These are phyloP conservation scores for Heracleum sosnowskyi DNA, from an alignment of 129 eudicot genomes.

Conservation along the genomic window DNA sequence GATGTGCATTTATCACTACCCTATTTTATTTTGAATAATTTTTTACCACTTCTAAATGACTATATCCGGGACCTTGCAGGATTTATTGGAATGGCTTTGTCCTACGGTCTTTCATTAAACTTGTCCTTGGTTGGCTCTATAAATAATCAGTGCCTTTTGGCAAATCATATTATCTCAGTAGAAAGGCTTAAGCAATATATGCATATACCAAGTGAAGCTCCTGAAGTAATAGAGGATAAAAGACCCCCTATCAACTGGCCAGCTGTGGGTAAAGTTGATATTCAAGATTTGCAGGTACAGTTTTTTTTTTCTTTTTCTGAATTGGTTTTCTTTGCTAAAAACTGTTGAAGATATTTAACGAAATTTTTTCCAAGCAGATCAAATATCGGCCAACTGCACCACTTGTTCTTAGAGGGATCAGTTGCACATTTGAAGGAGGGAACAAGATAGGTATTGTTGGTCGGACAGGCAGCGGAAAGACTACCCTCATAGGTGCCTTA, in stretches of 20 bases:
- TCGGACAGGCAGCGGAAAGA: slow-evolving; percentile 79
- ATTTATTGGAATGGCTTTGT: slow-evolving; percentile 89
- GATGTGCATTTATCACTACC: too few species aligned
- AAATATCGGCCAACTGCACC: slow-evolving; percentile 57
- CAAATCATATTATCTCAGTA: slow-evolving; percentile 77
- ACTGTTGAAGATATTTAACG: not conserved
- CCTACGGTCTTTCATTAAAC: slow-evolving; percentile 86
- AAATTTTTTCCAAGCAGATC: slow-evolving; percentile 28
- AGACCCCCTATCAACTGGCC: slow-evolving; percentile 87
- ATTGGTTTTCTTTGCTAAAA: not conserved
- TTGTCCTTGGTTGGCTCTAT: slow-evolving; percentile 65
- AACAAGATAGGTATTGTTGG: slow-evolving; percentile 76
- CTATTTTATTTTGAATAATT: too few species aligned
- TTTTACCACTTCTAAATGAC: not conserved
- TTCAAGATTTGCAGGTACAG: slow-evolving; percentile 59
- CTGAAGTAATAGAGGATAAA: slow-evolving; percentile 52
- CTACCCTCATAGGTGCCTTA: slow-evolving; percentile 59
- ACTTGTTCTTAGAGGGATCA: slow-evolving; percentile 64
- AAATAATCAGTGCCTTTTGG: slow-evolving; percentile 76
- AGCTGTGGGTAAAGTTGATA: slow-evolving; percentile 56
- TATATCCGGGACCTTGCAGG: slow-evolving; percentile 36
- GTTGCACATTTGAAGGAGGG: slow-evolving; percentile 64
- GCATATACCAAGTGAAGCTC: slow-evolving; percentile 93
- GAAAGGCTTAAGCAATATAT: slow-evolving; percentile 92
- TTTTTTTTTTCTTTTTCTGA: not conserved